Evolutionary conservation across 2,329 filamentous ascomycete species (phyloP).

Genomic region (Raffaelea ambrosiae): DNA sequence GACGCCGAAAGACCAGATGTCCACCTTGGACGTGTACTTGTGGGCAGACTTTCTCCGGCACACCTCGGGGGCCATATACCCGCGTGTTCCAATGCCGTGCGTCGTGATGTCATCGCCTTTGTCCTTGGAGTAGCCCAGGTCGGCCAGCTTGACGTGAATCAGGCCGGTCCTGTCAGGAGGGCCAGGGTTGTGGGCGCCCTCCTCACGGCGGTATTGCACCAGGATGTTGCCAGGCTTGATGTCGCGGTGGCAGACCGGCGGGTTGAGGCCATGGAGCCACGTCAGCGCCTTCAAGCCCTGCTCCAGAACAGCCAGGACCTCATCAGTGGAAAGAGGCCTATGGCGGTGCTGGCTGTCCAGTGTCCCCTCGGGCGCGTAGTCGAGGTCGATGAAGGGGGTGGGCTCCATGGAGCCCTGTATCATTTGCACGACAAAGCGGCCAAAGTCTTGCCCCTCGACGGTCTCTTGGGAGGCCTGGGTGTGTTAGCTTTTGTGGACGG

Average conservation of each 20-base stretch:
- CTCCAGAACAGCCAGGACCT: slow-evolving; percentile 5
- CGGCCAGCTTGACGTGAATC: slow-evolving; percentile 78
- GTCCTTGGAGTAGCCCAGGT: slow-evolving; percentile 94
- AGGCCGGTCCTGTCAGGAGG: slow-evolving; percentile 27
- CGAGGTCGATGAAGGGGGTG: neutral
- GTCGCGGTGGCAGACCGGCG: slow-evolving; percentile 50
- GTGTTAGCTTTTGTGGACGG: too few relatives aligned
- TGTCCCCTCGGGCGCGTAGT: neutral
- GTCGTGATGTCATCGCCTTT: slow-evolving; percentile 77
- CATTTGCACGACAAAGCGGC: neutral
- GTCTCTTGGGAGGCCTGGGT: neutral
- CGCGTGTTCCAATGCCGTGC: slow-evolving; percentile 85
- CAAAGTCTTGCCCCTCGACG: neutral
- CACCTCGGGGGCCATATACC: slow-evolving; percentile 92
- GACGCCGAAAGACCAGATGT: slow-evolving; percentile 91
- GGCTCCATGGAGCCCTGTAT: neutral
- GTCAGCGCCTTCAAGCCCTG: neutral
- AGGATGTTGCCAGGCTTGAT: slow-evolving; percentile 26
- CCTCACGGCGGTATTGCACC: slow-evolving; percentile 51
- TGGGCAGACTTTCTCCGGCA: slow-evolving; percentile 62
- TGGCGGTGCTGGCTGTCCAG: neutral
- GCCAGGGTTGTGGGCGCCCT: neutral
- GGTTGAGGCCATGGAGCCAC: neutral
- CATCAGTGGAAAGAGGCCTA: neutral
- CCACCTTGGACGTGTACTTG: slow-evolving; percentile 86